Evolutionary conservation across 2,329 filamentous ascomycete genomes (phyloP).

Genomic region (Pyrenophora teres): DNA sequence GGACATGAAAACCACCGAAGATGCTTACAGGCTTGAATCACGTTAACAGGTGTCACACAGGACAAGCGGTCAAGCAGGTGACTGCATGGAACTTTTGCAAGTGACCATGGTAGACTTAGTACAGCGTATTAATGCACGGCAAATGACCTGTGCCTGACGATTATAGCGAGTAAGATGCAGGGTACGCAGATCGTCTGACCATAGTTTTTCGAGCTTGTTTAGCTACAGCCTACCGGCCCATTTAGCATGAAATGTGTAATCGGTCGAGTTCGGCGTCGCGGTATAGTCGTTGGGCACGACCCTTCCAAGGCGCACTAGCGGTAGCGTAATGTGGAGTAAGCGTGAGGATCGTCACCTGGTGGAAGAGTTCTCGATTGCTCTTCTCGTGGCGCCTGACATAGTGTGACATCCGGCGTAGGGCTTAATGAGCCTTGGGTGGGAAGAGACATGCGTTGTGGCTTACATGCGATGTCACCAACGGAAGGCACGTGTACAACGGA

Average conservation of each 20-base stretch:
- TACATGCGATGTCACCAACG: not conserved
- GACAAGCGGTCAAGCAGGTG: slow-evolving; percentile 9
- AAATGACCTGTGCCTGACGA: not conserved
- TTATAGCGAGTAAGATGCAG: not conserved
- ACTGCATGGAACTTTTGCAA: slow-evolving; percentile 10
- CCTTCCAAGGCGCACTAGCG: not conserved
- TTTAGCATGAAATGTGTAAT: too few relatives aligned
- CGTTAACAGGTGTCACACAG: slow-evolving; percentile 2
- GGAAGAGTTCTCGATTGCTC: slow-evolving; percentile 11
- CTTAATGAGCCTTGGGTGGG: not conserved
- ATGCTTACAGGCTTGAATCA: slow-evolving; percentile 15
- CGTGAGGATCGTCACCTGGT: not conserved
- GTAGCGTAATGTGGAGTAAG: not conserved
- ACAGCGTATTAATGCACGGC: not conserved
- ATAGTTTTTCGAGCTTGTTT: slow-evolving; percentile 4
- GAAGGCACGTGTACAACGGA: not conserved
- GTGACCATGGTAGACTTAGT: slow-evolving; percentile 2
- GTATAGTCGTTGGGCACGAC: not conserved
- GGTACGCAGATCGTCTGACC: not conserved
- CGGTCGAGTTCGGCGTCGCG: too few relatives aligned
- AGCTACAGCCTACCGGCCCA: not conserved
- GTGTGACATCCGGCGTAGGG: not conserved
- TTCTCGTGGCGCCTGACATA: slow-evolving; percentile 6
- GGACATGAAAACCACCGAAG: slow-evolving; percentile 1
- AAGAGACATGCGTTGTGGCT: not conserved